Conservation (phyloP, 768 basidiomycete species). For the Suillus fuscotomentosus region DNA sequence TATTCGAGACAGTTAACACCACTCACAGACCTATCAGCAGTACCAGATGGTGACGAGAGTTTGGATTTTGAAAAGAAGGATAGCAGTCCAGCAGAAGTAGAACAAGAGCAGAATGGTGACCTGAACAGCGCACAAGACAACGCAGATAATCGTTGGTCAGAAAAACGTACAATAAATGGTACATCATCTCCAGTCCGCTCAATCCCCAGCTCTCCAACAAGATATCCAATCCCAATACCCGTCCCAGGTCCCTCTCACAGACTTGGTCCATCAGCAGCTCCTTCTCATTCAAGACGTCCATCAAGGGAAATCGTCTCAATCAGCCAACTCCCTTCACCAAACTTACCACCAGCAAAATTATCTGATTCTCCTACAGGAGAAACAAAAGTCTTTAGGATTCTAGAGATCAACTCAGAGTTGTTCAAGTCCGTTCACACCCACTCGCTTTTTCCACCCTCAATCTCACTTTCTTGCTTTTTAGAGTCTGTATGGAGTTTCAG, state of each 20-base stretch:
- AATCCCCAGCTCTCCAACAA: constrained; percentile 2
- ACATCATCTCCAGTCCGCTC: constrained; percentile 15
- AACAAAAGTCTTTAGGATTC: constrained; percentile 56
- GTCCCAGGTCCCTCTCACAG: constrained; percentile 19
- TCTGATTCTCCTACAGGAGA: constrained; percentile 24
- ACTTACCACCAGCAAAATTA: constrained; percentile 10
- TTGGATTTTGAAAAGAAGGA: constrained; percentile 21
- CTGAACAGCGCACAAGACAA: constrained; percentile 15
- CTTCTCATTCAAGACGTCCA: constrained; percentile 28
- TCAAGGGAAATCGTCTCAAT: constrained; percentile 26
- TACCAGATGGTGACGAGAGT: constrained; percentile 54
- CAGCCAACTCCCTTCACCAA: constrained; percentile 28
- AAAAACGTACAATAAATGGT: constrained; percentile 22
- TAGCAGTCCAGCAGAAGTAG: constrained; percentile 25
- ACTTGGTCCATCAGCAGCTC: constrained; percentile 13
- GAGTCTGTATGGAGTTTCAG: constrained; percentile 64
- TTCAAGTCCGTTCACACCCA: constrained; percentile 49
- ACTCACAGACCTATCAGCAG: constrained; percentile 73
- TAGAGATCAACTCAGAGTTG: constrained; percentile 70
- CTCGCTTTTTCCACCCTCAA: constrained; percentile 1
- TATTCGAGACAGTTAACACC: constrained; percentile 65
- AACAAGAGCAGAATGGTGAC: constrained; percentile 21
- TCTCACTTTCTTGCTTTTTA: constrained; percentile 24
- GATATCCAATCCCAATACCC: constrained; percentile 12
- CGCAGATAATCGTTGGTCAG: constrained; percentile 12